These are phyloP conservation scores for Fraxinus anomala DNA, from an alignment of 257 asterid species.

Conservation along the genomic window DNA sequence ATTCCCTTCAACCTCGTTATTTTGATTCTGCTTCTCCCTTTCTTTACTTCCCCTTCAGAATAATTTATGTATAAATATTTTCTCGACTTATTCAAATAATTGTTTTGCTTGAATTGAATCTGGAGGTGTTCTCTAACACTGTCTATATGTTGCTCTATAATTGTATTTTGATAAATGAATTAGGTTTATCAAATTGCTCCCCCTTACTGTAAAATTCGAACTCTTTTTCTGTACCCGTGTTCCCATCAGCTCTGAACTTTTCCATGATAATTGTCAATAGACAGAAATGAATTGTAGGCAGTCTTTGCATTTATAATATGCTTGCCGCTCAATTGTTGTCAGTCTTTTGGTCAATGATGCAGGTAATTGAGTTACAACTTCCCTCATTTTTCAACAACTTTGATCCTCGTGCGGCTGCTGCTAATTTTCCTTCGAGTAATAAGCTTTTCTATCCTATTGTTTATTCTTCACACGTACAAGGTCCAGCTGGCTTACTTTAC, in stretches of 20 bases:
- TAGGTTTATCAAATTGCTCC: background rate
- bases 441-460: constrained; percentile 11
- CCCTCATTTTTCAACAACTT: constrained; percentile 89
- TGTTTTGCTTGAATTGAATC: background rate
- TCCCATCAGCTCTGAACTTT: background rate
- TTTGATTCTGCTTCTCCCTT: background rate
- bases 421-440: constrained; percentile 86
- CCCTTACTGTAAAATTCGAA: background rate
- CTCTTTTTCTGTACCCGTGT: background rate
- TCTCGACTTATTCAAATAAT: background rate
- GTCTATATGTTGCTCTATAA: background rate
- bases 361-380: constrained; percentile 85
- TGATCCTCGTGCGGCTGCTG: constrained; percentile 92
- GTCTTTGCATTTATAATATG: background rate
- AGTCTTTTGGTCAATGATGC: constrained; percentile 29
- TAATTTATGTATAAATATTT: background rate
- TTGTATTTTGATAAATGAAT: background rate
- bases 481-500: constrained; percentile 1
- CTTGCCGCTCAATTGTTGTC: background rate
- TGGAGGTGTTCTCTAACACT: background rate
- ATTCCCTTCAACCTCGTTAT: background rate
- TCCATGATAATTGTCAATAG: background rate
- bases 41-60: background rate
- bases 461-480: background rate
- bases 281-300: background rate